Base-by-base conservation (phyloP, 805 yeast genomes). In the Nadsonia fulvescens region DNA sequence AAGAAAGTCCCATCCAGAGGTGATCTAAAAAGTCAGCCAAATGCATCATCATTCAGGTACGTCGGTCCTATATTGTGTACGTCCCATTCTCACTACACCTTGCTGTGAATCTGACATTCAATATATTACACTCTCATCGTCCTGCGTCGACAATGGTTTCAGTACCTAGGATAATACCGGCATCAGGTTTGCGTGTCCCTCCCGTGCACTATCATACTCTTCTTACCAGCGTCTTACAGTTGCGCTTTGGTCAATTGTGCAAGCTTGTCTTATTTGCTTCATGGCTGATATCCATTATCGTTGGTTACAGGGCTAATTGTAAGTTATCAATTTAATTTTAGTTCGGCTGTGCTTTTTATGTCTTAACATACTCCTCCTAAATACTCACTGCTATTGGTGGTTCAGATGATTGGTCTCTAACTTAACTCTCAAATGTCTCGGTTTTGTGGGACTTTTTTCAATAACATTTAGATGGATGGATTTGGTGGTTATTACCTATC, bases 41-140 rank as follows among this genome's bases (percentile, higher is more conserved):
- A n/a, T n/a, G n/a, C n/a, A n/a, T n/a, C n/a, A n/a, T n/a, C n/a
- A n/a, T n/a, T n/a, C n/a, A n/a, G n/a, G n/a, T n/a, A n/a, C n/a
- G n/a, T n/a, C n/a, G n/a, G n/a, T n/a, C n/a, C n/a, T n/a, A n/a
- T n/a, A n/a, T n/a, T n/a, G n/a, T n/a, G n/a, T n/a, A n/a, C n/a
- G n/a, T n/a, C n/a, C n/a, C n/a, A n/a, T n/a, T n/a, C n/a, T n/a
- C n/a, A n/a, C n/a, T n/a, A n/a, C n/a, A 76, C 65, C 23, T 72
- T 62, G 36, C 98, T 63, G 44, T 83, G 82, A 10, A 81, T 78
- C 25, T 81, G 79, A 48, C n/a, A n/a, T n/a, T n/a, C n/a, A n/a
- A n/a, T n/a, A n/a, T n/a, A n/a, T n/a, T n/a, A n/a, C n/a, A n/a
- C n/a, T n/a, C n/a, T n/a, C n/a, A n/a, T n/a, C n/a, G n/a, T n/a